Evolutionary conservation across 2,329 filamentous ascomycete genomes (phyloP).

Genomic region (Aspergillus tanneri): DNA sequence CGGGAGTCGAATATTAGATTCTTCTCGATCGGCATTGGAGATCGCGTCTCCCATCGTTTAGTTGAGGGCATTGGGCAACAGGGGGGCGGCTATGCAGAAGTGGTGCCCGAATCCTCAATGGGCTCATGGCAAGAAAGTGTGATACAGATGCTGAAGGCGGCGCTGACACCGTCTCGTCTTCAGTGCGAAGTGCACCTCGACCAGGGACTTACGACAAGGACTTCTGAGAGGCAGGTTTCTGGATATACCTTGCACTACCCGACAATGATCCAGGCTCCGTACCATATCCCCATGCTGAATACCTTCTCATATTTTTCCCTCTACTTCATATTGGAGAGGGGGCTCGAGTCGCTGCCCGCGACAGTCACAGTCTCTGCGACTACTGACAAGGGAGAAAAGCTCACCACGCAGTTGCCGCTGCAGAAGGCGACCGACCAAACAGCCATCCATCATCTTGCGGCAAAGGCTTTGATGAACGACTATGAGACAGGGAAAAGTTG

Average conservation of each 20-base stretch:
- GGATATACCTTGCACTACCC: neutral
- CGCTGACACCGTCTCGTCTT: conserved; percentile 49
- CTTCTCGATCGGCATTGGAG: conserved; percentile 58
- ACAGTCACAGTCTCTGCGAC: neutral
- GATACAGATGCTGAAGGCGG: conserved; percentile 66
- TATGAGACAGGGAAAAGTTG: conserved; percentile 2
- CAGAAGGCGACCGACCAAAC: neutral
- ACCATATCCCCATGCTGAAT: neutral
- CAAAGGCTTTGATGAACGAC: conserved; percentile 1
- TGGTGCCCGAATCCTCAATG: conserved; percentile 51
- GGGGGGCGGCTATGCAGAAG: conserved; percentile 59
- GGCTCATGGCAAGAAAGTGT: conserved; percentile 64
- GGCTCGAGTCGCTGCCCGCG: neutral
- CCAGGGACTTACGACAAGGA: neutral
- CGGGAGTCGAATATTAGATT: conserved; percentile 47
- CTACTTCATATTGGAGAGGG: conserved; percentile 1
- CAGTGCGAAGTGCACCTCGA: conserved; percentile 4
- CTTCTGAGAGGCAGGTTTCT: neutral
- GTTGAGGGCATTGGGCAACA: conserved; percentile 56
- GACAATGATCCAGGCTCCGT: neutral
- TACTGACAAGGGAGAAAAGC: neutral
- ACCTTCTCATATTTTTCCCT: neutral
- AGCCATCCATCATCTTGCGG: conserved; percentile 1
- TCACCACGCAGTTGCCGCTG: neutral
- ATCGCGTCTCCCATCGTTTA: conserved; percentile 51